phyloP scores from a whole-genome alignment of 1,284 basidiomycete species.

The Mycena citricolor region DNA sequence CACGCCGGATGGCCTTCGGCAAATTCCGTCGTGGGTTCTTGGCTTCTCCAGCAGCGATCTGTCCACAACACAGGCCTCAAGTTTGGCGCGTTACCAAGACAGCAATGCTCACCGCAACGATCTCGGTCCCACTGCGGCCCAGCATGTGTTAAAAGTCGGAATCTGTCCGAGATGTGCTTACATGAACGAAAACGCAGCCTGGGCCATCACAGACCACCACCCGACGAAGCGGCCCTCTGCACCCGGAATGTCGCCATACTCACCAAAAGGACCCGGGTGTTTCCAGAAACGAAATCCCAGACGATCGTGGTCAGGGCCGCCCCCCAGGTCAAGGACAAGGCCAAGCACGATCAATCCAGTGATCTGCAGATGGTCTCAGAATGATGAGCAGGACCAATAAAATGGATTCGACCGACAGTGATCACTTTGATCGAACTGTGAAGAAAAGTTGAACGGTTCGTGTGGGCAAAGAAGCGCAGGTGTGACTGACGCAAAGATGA shows the following conservation, averaged over 20 bases:
- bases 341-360: slow-evolving; percentile 61
- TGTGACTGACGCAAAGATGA: slow-evolving; percentile 57
- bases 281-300: slow-evolving; percentile 10
- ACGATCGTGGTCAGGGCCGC: slow-evolving; percentile 49
- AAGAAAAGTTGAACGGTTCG: not conserved
- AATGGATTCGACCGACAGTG: slow-evolving; percentile 36
- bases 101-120: slow-evolving; percentile 71
- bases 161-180: not conserved
- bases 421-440: slow-evolving; percentile 74
- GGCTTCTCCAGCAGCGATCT: slow-evolving; percentile 79
- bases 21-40: slow-evolving; percentile 69
- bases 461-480: not conserved
- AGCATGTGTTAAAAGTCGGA: not conserved
- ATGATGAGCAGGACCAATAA: not conserved
- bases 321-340: slow-evolving; percentile 74
- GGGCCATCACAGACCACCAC: slow-evolving; percentile 63
- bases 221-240: slow-evolving; percentile 66
- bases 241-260: slow-evolving; percentile 55
- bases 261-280: slow-evolving; percentile 57
- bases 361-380: slow-evolving; percentile 37
- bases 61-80: not conserved
- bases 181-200: slow-evolving; percentile 83
- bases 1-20: slow-evolving; percentile 64
- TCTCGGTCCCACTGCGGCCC: slow-evolving; percentile 59
- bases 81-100: not conserved